Percentiles rank a stretch among this genome's conserved stretches.
Evolutionary conservation across 2,329 filamentous ascomycete species (phyloP).

Genomic region (Talaromyces funiculosus): DNA sequence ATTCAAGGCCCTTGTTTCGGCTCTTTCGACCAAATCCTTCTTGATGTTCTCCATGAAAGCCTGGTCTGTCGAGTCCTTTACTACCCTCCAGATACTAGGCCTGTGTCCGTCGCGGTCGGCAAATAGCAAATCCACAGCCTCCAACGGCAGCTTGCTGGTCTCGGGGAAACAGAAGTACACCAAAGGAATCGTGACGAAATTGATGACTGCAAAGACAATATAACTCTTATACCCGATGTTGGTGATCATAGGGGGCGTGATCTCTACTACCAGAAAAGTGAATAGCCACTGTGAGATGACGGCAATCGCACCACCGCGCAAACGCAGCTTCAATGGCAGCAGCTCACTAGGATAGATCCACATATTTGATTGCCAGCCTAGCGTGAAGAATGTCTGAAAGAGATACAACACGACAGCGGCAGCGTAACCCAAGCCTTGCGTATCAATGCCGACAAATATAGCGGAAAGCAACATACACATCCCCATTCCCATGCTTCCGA

Average conservation of each 20-base stretch:
- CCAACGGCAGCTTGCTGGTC: slow-evolving; percentile 40
- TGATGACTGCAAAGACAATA: slow-evolving; percentile 40
- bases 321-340: slow-evolving; percentile 51
- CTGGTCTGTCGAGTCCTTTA: slow-evolving; percentile 3
- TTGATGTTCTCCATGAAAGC: slow-evolving; percentile 4
- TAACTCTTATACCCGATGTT: slow-evolving; percentile 39
- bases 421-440: slow-evolving; percentile 26
- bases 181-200: slow-evolving; percentile 45
- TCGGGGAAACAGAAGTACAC: slow-evolving; percentile 53
- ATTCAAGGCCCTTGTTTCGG: background rate
- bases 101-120: slow-evolving; percentile 18
- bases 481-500: slow-evolving; percentile 8
- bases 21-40: slow-evolving; percentile 9
- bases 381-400: slow-evolving; percentile 64
- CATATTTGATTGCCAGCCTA: slow-evolving; percentile 60
- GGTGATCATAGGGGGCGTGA: slow-evolving; percentile 39
- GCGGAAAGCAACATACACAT: slow-evolving; percentile 35
- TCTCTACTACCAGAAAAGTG: slow-evolving; percentile 52
- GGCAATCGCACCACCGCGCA: slow-evolving; percentile 52
- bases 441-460: slow-evolving; percentile 31
- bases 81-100: slow-evolving; percentile 5
- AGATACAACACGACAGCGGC: slow-evolving; percentile 60
- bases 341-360: slow-evolving; percentile 52
- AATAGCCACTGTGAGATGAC: slow-evolving; percentile 53
- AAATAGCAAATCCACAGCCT: slow-evolving; percentile 42